These are phyloP conservation scores for Leccinum ochraceum DNA, from an alignment of 768 basidiomycete species.

Conservation along the genomic window DNA sequence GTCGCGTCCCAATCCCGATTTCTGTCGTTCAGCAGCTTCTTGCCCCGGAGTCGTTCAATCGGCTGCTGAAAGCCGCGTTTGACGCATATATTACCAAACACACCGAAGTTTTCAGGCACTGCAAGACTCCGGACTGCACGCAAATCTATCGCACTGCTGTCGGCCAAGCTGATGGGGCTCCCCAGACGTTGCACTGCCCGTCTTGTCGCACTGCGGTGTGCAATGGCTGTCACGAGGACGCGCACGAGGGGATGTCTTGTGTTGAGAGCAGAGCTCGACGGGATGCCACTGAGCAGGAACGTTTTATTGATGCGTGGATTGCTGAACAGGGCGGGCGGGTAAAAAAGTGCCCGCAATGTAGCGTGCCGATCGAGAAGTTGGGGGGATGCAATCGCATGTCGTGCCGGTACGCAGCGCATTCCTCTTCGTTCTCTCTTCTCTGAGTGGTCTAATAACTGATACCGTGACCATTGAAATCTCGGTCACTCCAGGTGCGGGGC, in stretches of 20 bases:
- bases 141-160: conserved; percentile 63
- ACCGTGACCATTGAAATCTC: neutral
- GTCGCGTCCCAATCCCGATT: conserved; percentile 55
- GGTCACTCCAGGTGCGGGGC: conserved; percentile 53
- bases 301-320: conserved; percentile 63
- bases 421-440: neutral
- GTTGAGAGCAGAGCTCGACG: conserved; percentile 38
- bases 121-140: conserved; percentile 76
- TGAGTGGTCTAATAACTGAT: neutral
- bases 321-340: conserved; percentile 52
- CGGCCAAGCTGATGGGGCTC: conserved; percentile 36
- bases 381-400: conserved; percentile 83
- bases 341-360: conserved; percentile 73
- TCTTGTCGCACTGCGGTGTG: conserved; percentile 69
- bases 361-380: conserved; percentile 62
- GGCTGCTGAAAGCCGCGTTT: conserved; percentile 57
- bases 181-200: conserved; percentile 55
- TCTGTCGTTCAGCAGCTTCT: conserved; percentile 51
- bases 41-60: conserved; percentile 50
- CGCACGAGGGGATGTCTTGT: conserved; percentile 65
- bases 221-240: conserved; percentile 56
- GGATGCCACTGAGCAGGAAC: conserved; percentile 43
- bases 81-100: conserved; percentile 55
- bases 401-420: conserved; percentile 40
- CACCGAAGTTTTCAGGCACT: conserved; percentile 64